Evolutionary conservation across 371 early-diverging fungal species (phyloP).

Genomic region (Mortierella sp.): DNA sequence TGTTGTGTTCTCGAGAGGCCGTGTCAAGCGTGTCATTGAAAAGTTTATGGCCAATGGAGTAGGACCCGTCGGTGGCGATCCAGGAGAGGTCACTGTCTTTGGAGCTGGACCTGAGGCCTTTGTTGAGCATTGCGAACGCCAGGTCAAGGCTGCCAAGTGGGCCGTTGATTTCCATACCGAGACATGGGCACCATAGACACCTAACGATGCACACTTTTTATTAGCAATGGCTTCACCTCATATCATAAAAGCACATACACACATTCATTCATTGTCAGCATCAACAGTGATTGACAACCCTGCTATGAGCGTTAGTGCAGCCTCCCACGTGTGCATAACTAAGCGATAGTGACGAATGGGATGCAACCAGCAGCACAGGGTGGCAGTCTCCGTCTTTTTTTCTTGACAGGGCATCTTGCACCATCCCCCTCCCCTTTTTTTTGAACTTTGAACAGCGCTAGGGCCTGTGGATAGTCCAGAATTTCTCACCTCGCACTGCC

Average conservation of each 20-base stretch:
- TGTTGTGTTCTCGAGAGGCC: constrained; percentile 43
- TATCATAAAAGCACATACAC: too few relatives aligned
- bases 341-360: too few relatives aligned
- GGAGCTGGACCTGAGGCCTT: constrained; percentile 57
- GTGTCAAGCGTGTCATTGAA: constrained; percentile 42
- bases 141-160: constrained; percentile 43
- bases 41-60: constrained; percentile 35
- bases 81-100: constrained; percentile 43
- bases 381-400: neutral
- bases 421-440: neutral
- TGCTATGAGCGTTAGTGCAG: too few relatives aligned
- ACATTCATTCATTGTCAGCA: neutral
- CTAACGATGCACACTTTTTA: neutral
- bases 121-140: constrained; percentile 45
- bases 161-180: constrained; percentile 50
- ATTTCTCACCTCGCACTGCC: neutral
- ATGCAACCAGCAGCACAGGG: neutral
- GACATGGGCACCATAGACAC: constrained; percentile 54
- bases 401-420: neutral
- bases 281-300: too few relatives aligned
- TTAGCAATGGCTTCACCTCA: neutral
- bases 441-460: neutral
- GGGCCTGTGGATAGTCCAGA: neutral
- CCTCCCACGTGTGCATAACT: too few relatives aligned
- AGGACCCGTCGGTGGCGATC: constrained; percentile 18